Evolutionary conservation across 257 asterid species (phyloP), one percentile per base, ranked within the genome.

Genomic region (Fraxinus anomala): DNA sequence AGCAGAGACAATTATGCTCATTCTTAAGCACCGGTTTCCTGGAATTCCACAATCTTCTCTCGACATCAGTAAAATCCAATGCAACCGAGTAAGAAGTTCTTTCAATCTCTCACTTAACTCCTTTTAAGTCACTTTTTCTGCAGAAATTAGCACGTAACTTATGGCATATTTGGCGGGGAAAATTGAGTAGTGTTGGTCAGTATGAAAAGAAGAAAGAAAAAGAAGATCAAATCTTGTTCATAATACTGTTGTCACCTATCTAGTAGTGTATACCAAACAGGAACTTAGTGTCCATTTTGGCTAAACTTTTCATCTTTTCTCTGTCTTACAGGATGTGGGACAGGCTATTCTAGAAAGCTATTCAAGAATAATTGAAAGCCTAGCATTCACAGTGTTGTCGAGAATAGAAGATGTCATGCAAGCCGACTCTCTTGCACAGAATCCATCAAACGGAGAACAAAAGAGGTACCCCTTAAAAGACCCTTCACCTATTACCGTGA

Each of bases 41-140:
- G 97, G 97, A 42, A 78, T 92, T 17, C 89, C 96, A 23, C 98
- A 95, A 49, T 93, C 98, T 56, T 81, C 89, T 76, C 87, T 95
- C 6, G 99, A 95, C 86, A 91, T 92, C 81, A 89, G 87, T 91
- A 92, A 95, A 85, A 93, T 92, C 85, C 97, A 91, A 76, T 86
- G 67, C 86, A 91, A 89, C 82, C 71, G 79, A 79, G 99, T 91
- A 90, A 77, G 89, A 47, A 79, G 1, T 6, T 3, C 5, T 3
- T 36, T 56, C 37, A 39, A 7, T 2, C 4, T 24, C 13, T 5
- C 2, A 26, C 17, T 16, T 1, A 40, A n/a, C 14, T 4, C 30
- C 5, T 26, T 51, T 5, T 19, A 51, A 51, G 24, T 17, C 36
- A 3, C 14, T 19, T 6, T 16, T 16, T 49, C 59, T 49, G n/a